These are phyloP conservation scores for Craspedostauros australis DNA, from an alignment of 108 stramenopile genomes.

Conservation along the genomic window DNA sequence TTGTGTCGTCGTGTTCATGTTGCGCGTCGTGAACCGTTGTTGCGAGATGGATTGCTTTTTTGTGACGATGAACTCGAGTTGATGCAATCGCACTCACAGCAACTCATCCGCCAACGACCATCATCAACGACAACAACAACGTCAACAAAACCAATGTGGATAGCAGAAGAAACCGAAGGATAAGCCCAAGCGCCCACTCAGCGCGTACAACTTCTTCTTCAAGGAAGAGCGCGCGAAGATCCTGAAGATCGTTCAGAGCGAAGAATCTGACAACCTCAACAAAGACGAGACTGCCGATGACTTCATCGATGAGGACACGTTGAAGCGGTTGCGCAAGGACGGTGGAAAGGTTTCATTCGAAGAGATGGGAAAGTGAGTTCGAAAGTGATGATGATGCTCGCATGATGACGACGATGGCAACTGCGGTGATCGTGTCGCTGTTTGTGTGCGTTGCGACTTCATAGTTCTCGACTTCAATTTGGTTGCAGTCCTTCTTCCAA, in stretches of 20 bases:
- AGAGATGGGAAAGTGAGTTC: conserved; percentile 45
- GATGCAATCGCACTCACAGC: no score
- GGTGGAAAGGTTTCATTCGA: conserved; percentile 64
- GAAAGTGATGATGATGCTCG: neutral
- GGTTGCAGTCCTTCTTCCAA: no score
- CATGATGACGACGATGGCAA: neutral
- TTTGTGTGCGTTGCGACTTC: neutral
- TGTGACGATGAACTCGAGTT: no score
- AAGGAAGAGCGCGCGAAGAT: conserved; percentile 65
- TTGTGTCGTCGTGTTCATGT: no score
- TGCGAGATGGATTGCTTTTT: no score
- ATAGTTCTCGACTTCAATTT: neutral
- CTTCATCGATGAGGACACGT: conserved; percentile 32
- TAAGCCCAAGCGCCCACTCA: conserved; percentile 57
- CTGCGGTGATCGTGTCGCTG: neutral
- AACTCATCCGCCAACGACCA: no score
- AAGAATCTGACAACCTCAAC: conserved; percentile 30
- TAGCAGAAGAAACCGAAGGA: conserved; percentile 53
- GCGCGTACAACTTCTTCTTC: conserved; percentile 70
- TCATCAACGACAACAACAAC: no score
- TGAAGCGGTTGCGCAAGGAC: conserved; percentile 49
- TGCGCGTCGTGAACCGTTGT: no score
- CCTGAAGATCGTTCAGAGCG: conserved; percentile 44
- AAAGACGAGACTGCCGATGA: conserved; percentile 41
- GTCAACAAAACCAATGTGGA: no score